Base-by-base conservation (phyloP, 2,329 filamentous ascomycete genomes). In the Sporothrix schenckii region DNA sequence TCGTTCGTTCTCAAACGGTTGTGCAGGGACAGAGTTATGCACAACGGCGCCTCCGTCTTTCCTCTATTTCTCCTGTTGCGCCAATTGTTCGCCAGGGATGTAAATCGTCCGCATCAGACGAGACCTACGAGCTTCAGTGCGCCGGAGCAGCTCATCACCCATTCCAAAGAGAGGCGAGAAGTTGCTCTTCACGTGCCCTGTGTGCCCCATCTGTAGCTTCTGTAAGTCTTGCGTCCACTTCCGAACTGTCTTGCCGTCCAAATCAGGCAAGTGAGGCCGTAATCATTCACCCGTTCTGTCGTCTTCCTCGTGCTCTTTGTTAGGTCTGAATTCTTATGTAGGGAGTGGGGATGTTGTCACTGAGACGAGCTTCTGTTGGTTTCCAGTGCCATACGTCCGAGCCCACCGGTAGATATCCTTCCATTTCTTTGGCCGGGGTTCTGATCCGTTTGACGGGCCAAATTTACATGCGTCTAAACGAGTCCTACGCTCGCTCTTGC, bases 31-130 rank as follows among this genome's bases (percentile, higher is more conserved):
- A 63, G n/a, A 34, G 39, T 44, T 47, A 27, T 63, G 58, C 58
- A 63, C 58, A 63, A 63, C 21, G 58, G 58, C 58, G 58, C 58
- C 58, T 63, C 58, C n/a, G 21, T 63, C 39, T 47, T 16, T 63
- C 39, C 30, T 16, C 53, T 19, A 14, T 19, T 16, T 56, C 19
- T 21, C 24, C 27, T 2, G 19, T 39, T 58, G 27, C 53, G 16
- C 53, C 39, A 61, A 16, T 61, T 44, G 56, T 39, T 44, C 19
- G 9, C 58, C 21, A 61, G 39, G 58, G 58, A 47, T 63, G 58
- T 27, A 63, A 63, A 47, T 21, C 7, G 58, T 47, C 58, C 11
- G 44, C 39, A 27, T 63, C 39, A n/a, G 58, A 63, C 39, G 41
- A 63, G 58, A 63, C 58, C 44, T 61, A 4, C 27, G 39, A 39